Percentiles rank a stretch among this genome's conserved stretches.
These are phyloP conservation scores for Metrosideros polymorpha DNA, from an alignment of 441 rosid species.

Conservation along the genomic window DNA sequence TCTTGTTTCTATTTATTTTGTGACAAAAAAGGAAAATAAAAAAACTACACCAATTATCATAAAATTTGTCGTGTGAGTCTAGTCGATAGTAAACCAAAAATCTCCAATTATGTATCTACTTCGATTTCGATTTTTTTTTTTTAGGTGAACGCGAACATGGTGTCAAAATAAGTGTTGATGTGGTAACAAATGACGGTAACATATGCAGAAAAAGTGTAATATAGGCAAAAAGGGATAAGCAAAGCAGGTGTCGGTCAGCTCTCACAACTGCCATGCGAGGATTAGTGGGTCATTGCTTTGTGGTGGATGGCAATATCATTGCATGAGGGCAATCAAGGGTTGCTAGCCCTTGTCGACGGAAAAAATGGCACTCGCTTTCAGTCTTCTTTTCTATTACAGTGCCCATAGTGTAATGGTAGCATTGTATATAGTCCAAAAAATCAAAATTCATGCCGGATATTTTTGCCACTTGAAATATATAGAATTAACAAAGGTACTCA, in stretches of 20 bases:
- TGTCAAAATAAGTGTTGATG: neutral
- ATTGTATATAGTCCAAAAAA: rapidly evolving
- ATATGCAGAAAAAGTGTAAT: rapidly evolving
- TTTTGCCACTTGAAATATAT: neutral
- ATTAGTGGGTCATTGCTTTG: neutral
- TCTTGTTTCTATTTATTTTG: neutral
- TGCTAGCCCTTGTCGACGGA: neutral
- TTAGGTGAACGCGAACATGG: rapidly evolving
- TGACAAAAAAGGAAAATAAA: neutral
- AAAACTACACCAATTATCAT: neutral
- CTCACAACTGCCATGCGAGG: rapidly evolving
- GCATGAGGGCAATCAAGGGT: neutral
- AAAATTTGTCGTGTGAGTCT: neutral
- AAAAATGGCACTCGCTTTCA: neutral
- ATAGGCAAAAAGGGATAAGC: rapidly evolving
- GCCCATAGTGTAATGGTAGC: rapidly evolving
- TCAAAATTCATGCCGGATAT: neutral
- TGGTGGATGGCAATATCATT: neutral
- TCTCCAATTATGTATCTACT: neutral
- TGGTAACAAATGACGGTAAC: neutral
- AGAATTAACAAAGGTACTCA: neutral
- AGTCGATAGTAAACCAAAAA: neutral
- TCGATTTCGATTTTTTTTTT: neutral
- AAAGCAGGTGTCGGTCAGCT: rapidly evolving
- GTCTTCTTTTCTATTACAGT: rapidly evolving